These are phyloP conservation scores for Chytridium lagenaria DNA, from an alignment of 371 early-diverging fungal species.

Conservation along the genomic window DNA sequence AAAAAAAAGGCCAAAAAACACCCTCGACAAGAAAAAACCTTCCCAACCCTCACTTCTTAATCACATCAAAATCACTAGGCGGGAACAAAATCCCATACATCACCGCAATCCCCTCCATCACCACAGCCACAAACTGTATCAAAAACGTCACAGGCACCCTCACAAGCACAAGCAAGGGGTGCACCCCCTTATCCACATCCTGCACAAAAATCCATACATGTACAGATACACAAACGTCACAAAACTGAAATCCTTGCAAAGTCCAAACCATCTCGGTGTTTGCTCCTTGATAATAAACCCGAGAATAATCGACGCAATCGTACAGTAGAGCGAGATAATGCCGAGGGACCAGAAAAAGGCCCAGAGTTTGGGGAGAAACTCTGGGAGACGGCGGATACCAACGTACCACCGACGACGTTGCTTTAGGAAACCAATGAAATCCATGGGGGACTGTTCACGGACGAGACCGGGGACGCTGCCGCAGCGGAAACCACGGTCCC, in stretches of 20 bases:
- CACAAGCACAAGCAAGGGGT: conserved; percentile 47
- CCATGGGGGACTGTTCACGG: conserved; percentile 59
- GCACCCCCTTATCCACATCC: conserved; percentile 53
- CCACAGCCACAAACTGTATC: conserved; percentile 52
- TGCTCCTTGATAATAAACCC: conserved; percentile 39
- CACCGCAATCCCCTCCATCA: conserved; percentile 52
- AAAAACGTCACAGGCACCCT: conserved; percentile 51
- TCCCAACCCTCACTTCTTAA: conserved; percentile 49
- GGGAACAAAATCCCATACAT: conserved; percentile 56
- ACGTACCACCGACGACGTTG: conserved; percentile 62
- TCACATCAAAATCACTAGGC: conserved; percentile 59
- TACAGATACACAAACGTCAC: conserved; percentile 55
- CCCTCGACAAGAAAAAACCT: neutral
- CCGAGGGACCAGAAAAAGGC: conserved; percentile 59
- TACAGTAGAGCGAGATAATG: conserved; percentile 47
- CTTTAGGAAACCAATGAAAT: conserved; percentile 58
- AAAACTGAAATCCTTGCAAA: conserved; percentile 55
- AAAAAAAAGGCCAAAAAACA: neutral
- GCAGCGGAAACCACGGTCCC: conserved; percentile 58
- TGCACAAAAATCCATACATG: conserved; percentile 55
- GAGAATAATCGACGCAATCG: conserved; percentile 51
- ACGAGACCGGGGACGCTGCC: conserved; percentile 56
- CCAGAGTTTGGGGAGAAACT: conserved; percentile 58
- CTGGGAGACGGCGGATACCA: conserved; percentile 56
- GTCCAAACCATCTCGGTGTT: conserved; percentile 60